Evolutionary conservation across 2,329 filamentous ascomycete species (phyloP), one percentile per base, ranked within the genome.

Genomic region (Alternaria triticina): DNA sequence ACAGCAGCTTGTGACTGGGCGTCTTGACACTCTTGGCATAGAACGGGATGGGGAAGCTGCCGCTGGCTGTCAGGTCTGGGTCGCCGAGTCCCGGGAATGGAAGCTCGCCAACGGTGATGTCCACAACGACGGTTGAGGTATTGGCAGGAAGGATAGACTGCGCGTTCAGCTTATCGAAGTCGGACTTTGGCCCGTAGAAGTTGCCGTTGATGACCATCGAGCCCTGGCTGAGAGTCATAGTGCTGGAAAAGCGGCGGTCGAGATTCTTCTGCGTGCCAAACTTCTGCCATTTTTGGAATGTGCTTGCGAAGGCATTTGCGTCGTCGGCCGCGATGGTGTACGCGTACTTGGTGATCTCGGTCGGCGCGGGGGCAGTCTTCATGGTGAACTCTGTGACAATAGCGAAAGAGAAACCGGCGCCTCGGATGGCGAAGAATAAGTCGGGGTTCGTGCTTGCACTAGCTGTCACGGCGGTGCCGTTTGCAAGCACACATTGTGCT

Each of bases 1-100:
- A 54, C 13, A 54, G 33, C 8, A 54, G 6, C 43, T 30, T 54
- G 8, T 40, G 23, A 22, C 23, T 54, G 12, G 50, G 33, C 30
- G 50, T 54, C 50, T 54, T 54, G 30, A 54, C 50, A 25, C 50
- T 54, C 50, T 54, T 54, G 20, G 50, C 50, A 6, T 43, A 54
- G 20, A 54, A 54, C 0, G 22, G 51, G 20, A 54, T n/a, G 13
- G 51, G 33, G 9, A 54, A 36, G 51, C 51, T 43, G 30, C 51
- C 51, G 10, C 28, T 40, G 13, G 51, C 51, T 36, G 28, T 43
- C 9, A 54, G 51, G 13, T n/a, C 15, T 15, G 33, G 20, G 9
- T 43, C 51, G 9, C 50, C 50, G 13, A 54, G 50, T 13, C 33
- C 50, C 0, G 20, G 15, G 30, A 54, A 54, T 4, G 33, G 50